These are phyloP conservation scores for Papiliotrema flavescens DNA, from an alignment of 1,284 basidiomycete genomes.

Conservation along the genomic window DNA sequence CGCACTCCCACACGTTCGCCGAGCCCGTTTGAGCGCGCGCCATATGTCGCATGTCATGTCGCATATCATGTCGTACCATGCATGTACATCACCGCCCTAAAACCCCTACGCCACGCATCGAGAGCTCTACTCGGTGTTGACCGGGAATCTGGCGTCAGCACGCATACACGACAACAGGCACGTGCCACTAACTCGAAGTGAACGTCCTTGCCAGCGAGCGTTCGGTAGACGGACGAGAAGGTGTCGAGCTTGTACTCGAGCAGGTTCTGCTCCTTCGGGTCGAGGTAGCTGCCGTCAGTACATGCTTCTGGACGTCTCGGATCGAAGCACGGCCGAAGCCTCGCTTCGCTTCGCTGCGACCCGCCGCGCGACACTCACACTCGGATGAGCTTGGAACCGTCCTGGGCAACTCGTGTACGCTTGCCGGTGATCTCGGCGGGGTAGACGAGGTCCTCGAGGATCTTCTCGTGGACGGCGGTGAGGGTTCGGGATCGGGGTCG, in stretches of 20 bases:
- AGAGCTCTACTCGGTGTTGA: constrained; percentile 41
- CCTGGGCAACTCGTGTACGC: constrained; percentile 84
- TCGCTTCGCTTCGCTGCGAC: too few relatives aligned
- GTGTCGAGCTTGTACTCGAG: constrained; percentile 89
- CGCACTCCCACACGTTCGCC: too few relatives aligned
- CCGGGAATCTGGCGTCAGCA: constrained; percentile 41
- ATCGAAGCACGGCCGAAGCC: too few relatives aligned
- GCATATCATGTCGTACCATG: constrained; percentile 33
- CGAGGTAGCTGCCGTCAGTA: constrained; percentile 69
- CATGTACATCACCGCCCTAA: constrained; percentile 33
- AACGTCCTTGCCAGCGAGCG: constrained; percentile 50
- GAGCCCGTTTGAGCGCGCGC: not conserved
- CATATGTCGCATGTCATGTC: not conserved
- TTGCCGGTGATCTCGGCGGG: constrained; percentile 99
- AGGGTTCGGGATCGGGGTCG: constrained; percentile 95
- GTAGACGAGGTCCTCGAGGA: constrained; percentile 98
- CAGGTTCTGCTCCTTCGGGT: constrained; percentile 96
- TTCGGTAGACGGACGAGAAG: constrained; percentile 50
- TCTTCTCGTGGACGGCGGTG: constrained; percentile 95
- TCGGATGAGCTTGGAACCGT: constrained; percentile 89
- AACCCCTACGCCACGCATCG: too few relatives aligned
- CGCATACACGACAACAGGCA: not conserved
- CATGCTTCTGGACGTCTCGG: too few relatives aligned
- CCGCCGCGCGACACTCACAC: constrained; percentile 62
- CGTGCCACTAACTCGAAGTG: constrained; percentile 48